phyloP scores from a whole-genome alignment of 495 filamentous ascomycete genomes.

The Penicillium angulare region DNA sequence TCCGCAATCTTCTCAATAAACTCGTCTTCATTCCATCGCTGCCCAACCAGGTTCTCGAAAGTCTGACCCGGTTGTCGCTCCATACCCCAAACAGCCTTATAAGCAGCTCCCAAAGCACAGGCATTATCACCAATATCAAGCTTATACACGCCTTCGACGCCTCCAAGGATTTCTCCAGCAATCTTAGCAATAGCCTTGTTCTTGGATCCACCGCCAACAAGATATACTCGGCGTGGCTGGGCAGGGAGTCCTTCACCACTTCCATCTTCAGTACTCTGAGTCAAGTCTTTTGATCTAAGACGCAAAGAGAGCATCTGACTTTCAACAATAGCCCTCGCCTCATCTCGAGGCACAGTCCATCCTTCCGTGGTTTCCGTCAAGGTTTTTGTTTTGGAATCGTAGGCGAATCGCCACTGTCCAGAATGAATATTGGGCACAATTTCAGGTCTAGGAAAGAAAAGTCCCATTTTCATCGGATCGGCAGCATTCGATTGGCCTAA shows the following conservation, averaged over 20 bases:
- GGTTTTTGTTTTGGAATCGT: conserved; percentile 40
- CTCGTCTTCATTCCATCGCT: conserved; percentile 79
- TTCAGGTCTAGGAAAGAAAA: conserved; percentile 93
- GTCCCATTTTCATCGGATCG: conserved; percentile 73
- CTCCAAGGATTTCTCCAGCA: conserved; percentile 83
- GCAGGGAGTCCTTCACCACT: conserved; percentile 59
- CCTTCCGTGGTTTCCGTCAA: conserved; percentile 45
- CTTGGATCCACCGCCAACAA: conserved; percentile 85
- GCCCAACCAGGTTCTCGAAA: conserved; percentile 83
- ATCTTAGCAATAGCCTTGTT: conserved; percentile 83
- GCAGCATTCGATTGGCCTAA: conserved; percentile 54
- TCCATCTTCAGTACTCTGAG: conserved; percentile 49
- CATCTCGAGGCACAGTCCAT: conserved; percentile 58
- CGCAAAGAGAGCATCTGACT: conserved; percentile 89
- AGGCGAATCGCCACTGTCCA: conserved; percentile 82
- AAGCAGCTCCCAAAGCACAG: conserved; percentile 92
- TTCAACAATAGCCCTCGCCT: conserved; percentile 89
- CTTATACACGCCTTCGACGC: conserved; percentile 83
- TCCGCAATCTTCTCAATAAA: conserved; percentile 78
- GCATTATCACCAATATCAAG: conserved; percentile 96
- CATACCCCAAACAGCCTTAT: conserved; percentile 91
- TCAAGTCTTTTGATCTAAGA: conserved; percentile 73
- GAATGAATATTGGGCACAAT: conserved; percentile 86
- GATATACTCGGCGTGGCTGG: conserved; percentile 86
- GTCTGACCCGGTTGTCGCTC: conserved; percentile 67